Base-by-base conservation (phyloP, 345 rosid species). In the Gossypium raimondii region DNA sequence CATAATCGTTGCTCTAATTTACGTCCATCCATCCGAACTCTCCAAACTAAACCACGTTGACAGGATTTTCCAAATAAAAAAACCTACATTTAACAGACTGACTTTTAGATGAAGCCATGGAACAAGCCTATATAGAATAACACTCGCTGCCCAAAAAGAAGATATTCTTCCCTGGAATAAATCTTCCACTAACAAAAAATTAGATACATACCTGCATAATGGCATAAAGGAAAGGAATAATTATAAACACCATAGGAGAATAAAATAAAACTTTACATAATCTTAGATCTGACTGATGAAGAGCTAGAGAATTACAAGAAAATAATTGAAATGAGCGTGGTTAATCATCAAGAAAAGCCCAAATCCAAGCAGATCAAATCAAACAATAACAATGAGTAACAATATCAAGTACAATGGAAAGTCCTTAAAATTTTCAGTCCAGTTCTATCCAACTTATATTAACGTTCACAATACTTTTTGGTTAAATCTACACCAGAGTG, bases 1-100 rank as follows among this genome's bases (percentile, higher is more conserved):
- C 61, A 85, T 22, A 71, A 13, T 80, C 78, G 75, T 82, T 72
- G 83, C 78, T 79, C 80, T 48, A 84, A 84, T 78, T 82, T 90
- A 79, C 81, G 83, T 70, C 85, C 92, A 87, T 93, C 97, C 98
- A 96, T 93, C 82, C 85, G 85, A 81, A 78, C 86, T 71, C 74
- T 66, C 89, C 76, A 77, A 84, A 81, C 72, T 75, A 87, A 75
- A 82, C 85, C 82, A 85, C 93, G 90, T 90, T 81, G 89, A 85
- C 67, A 74, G 67, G 73, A 51, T 80, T 45, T 80, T 55, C 29
- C 56, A 72, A 76, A 77, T 72, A 81, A 43, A 72, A 65, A 65
- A 58, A 79, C 67, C 83, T 75, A 50, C 55, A 69, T 77, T 80
- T 79, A 74, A 81, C 77, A 76, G 81, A 81, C 78, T 80, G 14